A percentile compares a stretch with the other conserved stretches of the same genome.
phyloP scores from a whole-genome alignment of 1,139 yeast species.

The Ogataea hybrid region DNA sequence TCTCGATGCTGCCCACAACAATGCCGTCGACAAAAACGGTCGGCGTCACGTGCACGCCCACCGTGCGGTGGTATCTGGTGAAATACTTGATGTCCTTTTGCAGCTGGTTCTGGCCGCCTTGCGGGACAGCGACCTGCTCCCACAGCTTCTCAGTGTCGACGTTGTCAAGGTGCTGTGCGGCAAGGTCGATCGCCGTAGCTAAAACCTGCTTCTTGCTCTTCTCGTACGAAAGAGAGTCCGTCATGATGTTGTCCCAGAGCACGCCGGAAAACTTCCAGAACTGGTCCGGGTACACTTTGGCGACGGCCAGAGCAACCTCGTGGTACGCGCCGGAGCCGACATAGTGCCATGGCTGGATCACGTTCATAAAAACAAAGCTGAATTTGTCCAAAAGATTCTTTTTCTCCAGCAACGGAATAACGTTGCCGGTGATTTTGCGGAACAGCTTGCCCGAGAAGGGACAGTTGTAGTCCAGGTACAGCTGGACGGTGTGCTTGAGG shows the following conservation, averaged over 20 bases:
- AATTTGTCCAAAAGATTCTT: slow-evolving; percentile 46
- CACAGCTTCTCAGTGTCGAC: slow-evolving; percentile 36
- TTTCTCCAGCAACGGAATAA: slow-evolving; percentile 52
- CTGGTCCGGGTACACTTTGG: slow-evolving; percentile 51
- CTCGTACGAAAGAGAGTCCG: slow-evolving; percentile 57
- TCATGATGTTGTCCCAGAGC: slow-evolving; percentile 57
- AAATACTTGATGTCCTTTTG: slow-evolving; percentile 69
- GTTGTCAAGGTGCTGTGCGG: slow-evolving; percentile 28
- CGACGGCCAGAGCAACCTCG: slow-evolving; percentile 73
- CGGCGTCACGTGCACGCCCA: slow-evolving; percentile 85
- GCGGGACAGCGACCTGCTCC: slow-evolving; percentile 31
- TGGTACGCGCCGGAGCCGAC: slow-evolving; percentile 56
- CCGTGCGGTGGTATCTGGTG: slow-evolving; percentile 69
- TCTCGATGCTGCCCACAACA: slow-evolving; percentile 41
- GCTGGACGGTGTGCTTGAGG: slow-evolving; percentile 38
- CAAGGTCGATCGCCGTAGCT: slow-evolving; percentile 49
- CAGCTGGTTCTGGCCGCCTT: slow-evolving; percentile 36
- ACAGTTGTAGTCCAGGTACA: slow-evolving; percentile 79
- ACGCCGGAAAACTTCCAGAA: slow-evolving; percentile 65
- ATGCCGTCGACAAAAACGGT: slow-evolving; percentile 74
- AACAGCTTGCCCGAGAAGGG: slow-evolving; percentile 69
- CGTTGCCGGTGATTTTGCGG: slow-evolving; percentile 48
- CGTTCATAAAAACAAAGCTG: slow-evolving; percentile 61
- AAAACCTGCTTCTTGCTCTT: slow-evolving; percentile 58
- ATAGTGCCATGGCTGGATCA: slow-evolving; percentile 87